phyloP scores from a whole-genome alignment of 495 filamentous ascomycete species.

The Recurvomyces mirabilis region DNA sequence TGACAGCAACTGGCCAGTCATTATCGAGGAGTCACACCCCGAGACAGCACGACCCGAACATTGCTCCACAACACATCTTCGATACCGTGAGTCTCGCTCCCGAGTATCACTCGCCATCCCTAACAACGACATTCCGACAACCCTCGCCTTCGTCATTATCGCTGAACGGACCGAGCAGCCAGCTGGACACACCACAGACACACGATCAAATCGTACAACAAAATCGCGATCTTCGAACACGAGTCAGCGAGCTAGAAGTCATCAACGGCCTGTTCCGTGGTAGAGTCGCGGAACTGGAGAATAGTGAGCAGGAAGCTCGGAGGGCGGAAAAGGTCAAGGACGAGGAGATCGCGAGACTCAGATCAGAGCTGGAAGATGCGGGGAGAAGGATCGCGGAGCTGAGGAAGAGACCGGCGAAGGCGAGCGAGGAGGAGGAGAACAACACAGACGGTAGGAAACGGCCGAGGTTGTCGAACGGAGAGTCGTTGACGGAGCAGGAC shows the following conservation, averaged over 20 bases:
- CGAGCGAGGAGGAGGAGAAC: too few relatives aligned
- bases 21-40: constrained; percentile 84
- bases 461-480: too few relatives aligned
- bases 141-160: constrained; percentile 58
- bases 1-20: constrained; percentile 41
- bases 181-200: constrained; percentile 63
- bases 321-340: constrained; percentile 44
- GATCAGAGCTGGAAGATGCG: too few relatives aligned
- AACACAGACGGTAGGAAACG: too few relatives aligned
- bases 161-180: constrained; percentile 40
- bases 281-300: constrained; percentile 77
- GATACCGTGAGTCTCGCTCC: constrained; percentile 59
- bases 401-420: too few relatives aligned
- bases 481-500: too few relatives aligned
- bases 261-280: constrained; percentile 89
- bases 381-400: too few relatives aligned
- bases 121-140: constrained; percentile 44
- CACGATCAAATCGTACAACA: constrained; percentile 37
- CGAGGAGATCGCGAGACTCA: constrained; percentile 44
- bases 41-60: constrained; percentile 40
- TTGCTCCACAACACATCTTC: constrained; percentile 67
- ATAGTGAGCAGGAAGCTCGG: constrained; percentile 57
- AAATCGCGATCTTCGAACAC: constrained; percentile 29
- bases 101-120: constrained; percentile 46
- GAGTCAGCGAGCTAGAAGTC: constrained; percentile 65